Base-by-base conservation (phyloP, 495 filamentous ascomycete species). In the Neurospora sp. region DNA sequence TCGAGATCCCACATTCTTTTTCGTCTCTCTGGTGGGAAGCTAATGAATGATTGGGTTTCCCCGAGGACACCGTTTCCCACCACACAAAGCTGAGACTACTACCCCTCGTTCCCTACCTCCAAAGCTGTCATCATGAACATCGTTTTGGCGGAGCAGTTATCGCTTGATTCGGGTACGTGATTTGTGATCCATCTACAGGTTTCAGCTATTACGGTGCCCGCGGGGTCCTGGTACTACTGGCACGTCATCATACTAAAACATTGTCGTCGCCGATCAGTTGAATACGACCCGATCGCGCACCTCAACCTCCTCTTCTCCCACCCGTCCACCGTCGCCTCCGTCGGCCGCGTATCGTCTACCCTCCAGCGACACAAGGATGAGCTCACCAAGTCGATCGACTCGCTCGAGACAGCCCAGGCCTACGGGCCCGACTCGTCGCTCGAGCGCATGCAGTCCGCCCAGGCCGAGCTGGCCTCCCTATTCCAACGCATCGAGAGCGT, bases 401-500 rank as follows among this genome's bases (percentile, higher is more conserved):
- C 84, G 37, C 90, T 94, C 75, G 91, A 96, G 80, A 88, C 88
- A 71, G 86, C 90, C 62, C 96, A 98, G 84, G 90, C 94, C 70
- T 92, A 90, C 77, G 93, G 92, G 71, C 94, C 97, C 85, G 89
- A 91, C 74, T 93, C 93, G 77, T 94, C 91, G 77, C 92, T 98
- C 70, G 89, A 92, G 81, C 90, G 94, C 75, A 98, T 98, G 80
- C 91, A 94, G 82, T 88, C 90, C 39, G 94, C 96, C 54, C 94
- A 98, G 82, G 89, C 89, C 18, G 96, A 98, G 83, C 87, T 99
- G 71, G 90, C 91, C 8, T 89, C 92, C 72, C 88, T 99, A 62
- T 97, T 99, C 86, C 91, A 91, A 78, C 97, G 96, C 84, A 97
- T 99, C 80, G 96, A 98, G 82, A 92, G 89, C 75, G 96, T 99